These are phyloP conservation scores for Arabidopsis hybrid DNA, from an alignment of 441 rosid species.

Conservation along the genomic window DNA sequence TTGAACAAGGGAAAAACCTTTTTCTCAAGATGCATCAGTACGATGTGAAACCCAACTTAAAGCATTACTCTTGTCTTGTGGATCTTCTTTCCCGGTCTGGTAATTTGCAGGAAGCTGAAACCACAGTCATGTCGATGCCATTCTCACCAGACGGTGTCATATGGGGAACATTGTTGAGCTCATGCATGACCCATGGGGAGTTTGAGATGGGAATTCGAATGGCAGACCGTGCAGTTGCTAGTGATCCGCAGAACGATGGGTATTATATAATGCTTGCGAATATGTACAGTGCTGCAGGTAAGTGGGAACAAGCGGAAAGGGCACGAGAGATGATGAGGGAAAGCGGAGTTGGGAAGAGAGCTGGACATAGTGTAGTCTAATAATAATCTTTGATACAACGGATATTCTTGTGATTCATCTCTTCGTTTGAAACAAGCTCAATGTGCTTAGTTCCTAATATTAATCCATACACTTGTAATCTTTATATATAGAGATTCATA, in stretches of 20 bases:
- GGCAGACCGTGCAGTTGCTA: slow-evolving; percentile 54
- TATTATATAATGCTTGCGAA: slow-evolving; percentile 59
- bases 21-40: slow-evolving; percentile 52
- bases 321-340: slow-evolving; percentile 55
- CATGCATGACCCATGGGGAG: slow-evolving; percentile 53
- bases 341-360: slow-evolving; percentile 53
- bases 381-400: too few species aligned
- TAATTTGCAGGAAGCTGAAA: slow-evolving; percentile 59
- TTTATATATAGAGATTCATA: too few species aligned
- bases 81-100: slow-evolving; percentile 70
- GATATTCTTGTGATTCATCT: too few species aligned
- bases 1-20: slow-evolving; percentile 55
- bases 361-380: slow-evolving; percentile 58
- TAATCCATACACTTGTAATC: too few species aligned
- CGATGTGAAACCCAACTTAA: slow-evolving; percentile 53
- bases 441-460: too few species aligned
- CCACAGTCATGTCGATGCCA: slow-evolving; percentile 58
- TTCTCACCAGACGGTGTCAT: slow-evolving; percentile 55
- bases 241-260: slow-evolving; percentile 59
- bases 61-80: slow-evolving; percentile 65
- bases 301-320: slow-evolving; percentile 57
- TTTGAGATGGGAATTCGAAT: slow-evolving; percentile 57
- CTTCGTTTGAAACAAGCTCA: too few species aligned
- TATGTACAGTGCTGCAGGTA: slow-evolving; percentile 60
- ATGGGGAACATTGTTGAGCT: slow-evolving; percentile 62